Conservation (phyloP, 2,329 filamentous ascomycete genomes). For the Hansfordia pulvinata region DNA sequence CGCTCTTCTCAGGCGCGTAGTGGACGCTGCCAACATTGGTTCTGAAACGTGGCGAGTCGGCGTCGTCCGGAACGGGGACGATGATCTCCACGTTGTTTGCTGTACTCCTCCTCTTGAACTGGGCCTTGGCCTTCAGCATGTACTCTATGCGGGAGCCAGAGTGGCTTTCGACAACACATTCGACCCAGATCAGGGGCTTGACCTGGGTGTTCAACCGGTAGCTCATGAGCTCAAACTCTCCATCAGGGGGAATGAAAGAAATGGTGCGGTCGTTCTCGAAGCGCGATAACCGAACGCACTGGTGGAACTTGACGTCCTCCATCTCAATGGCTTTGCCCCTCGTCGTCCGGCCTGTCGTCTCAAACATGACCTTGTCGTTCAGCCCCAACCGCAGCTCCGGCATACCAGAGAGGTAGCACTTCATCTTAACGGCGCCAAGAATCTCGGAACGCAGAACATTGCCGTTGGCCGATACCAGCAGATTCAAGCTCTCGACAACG, state of each 20-base stretch:
- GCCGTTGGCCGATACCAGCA: conserved; percentile 85
- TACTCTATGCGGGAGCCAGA: conserved; percentile 94
- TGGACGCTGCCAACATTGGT: conserved; percentile 97
- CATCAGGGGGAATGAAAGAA: conserved; percentile 95
- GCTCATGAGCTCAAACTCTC: conserved; percentile 98
- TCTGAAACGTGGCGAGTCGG: conserved; percentile 87
- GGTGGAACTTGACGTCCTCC: conserved; percentile 99
- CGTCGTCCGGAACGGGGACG: conserved; percentile 93
- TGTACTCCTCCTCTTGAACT: conserved; percentile 95
- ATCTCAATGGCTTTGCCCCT: conserved; percentile 97
- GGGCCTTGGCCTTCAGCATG: conserved; percentile 95
- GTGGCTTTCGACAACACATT: conserved; percentile 93
- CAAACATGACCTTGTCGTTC: conserved; percentile 99
- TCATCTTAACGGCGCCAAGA: conserved; percentile 96
- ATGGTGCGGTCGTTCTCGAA: conserved; percentile 99
- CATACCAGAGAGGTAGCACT: conserved; percentile 98
- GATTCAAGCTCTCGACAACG: conserved; percentile 90
- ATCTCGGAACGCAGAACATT: conserved; percentile 96
- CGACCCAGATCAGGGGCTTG: conserved; percentile 97
- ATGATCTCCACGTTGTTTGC: conserved; percentile 98
- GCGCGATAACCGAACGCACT: conserved; percentile 86
- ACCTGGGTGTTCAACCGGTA: conserved; percentile 98
- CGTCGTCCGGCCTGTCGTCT: conserved; percentile 87
- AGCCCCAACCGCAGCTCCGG: conserved; percentile 85
- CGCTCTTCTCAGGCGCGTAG: conserved; percentile 92